These are phyloP conservation scores for Hanseniaspora guilliermondii DNA, from an alignment of 805 yeast genomes.

Conservation along the genomic window DNA sequence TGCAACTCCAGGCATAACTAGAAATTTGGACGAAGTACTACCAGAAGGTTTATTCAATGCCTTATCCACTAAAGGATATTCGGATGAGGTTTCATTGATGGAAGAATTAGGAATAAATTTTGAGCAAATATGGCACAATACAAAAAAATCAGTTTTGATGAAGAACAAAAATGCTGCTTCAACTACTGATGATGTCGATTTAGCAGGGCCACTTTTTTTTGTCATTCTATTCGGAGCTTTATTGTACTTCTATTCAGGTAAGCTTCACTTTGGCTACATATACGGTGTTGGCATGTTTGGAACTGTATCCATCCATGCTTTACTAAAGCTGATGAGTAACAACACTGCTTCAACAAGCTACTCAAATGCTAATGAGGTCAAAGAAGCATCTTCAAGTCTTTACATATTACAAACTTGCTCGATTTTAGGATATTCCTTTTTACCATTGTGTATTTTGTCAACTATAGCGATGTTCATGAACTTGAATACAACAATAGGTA, in stretches of 20 bases:
- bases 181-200: conserved; percentile 52
- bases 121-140: conserved; percentile 70
- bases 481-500: conserved; percentile 66
- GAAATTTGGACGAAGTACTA: conserved; percentile 32
- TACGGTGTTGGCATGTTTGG: conserved; percentile 94
- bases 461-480: conserved; percentile 62
- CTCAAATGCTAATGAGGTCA: conserved; percentile 33
- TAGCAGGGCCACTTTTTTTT: conserved; percentile 90
- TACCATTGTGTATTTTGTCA: conserved; percentile 57
- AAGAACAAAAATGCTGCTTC: conserved; percentile 59
- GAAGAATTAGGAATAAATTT: conserved; percentile 93
- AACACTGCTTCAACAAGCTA: conserved; percentile 27
- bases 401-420: conserved; percentile 64
- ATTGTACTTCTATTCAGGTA: conserved; percentile 64
- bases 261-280: conserved; percentile 90
- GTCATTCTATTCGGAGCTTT: conserved; percentile 77
- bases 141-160: conserved; percentile 42
- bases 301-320: conserved; percentile 65
- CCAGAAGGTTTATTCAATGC: conserved; percentile 79
- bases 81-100: conserved; percentile 85
- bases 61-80: conserved; percentile 81
- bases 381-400: conserved; percentile 22
- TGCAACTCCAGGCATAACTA: background rate
- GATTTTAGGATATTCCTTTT: conserved; percentile 82
- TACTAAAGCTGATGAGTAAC: conserved; percentile 79